Base-by-base conservation (phyloP, 192 early-diverging fungal species). In the Linnemannia hyalina region DNA sequence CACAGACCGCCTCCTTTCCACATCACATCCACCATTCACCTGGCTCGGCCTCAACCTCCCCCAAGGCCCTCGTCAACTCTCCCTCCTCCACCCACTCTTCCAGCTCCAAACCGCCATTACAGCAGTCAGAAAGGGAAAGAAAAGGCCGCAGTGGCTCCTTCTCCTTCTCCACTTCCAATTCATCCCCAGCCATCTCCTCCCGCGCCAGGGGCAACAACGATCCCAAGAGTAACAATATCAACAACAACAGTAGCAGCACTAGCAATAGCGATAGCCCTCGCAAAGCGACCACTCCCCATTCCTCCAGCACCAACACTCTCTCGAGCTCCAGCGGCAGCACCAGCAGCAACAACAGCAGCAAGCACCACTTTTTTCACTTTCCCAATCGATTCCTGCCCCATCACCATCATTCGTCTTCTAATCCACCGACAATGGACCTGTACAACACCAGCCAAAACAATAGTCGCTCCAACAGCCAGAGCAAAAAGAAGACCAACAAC, bases 81-180 rank as follows among this genome's bases (percentile, higher is more conserved):
- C 29, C 26, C 15, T 68, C 60, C 20, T 46, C 76, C 9, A 49
- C 13, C 44, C 44, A 46, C 44, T 46, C 44, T 15, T 20, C 60
- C 68, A 75, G 70, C 41, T 75, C 78, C 9, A 85, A 80, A 68
- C 83, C 77, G 38, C 78, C 78, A 18, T 36, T 85, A 26, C 83
- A 80, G 44, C 78, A 72, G 6, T 65, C 65, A 26, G 83, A 80
- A 77, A 85, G 55, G 78, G 78, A 68, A n/a, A 80, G 41, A 36
- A 77, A 80, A 54, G 69, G 84, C n/a, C 84, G 81, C 46, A 86
- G 84, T 42, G 79, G 72, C 16, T 81, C 79, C 29, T 86, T 86
- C 76, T 85, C 83, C 38, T 75, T 80, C 77, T 80, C 83, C 77
- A 77, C 83, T n/a, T 80, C 83, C 26, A 55, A 68, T n/a, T 85